Base-by-base conservation (phyloP, 345 rosid species). In the Gossypium sturtianum region DNA sequence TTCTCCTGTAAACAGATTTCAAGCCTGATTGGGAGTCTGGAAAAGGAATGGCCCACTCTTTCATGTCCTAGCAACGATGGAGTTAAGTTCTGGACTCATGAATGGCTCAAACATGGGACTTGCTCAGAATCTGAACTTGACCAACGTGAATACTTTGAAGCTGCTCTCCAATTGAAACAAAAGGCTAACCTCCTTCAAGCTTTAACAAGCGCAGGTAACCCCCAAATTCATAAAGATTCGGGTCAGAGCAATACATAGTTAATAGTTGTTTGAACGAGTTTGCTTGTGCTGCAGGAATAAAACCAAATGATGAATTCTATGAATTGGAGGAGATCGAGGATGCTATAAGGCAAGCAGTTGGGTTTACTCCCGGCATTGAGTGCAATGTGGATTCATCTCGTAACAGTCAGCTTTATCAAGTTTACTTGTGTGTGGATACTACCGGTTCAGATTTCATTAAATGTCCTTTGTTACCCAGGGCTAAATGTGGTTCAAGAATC, bases 101-200 rank as follows among this genome's bases (percentile, higher is more conserved):
- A 93, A 69, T 93, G 97, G 98, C 77, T 25, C 1, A 93, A 93
- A 75, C 97, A 93, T 5, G 98, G 97, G 1, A 91, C 97, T 0
- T 93, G 97, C 81, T 75, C 97, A 0, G 90, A 89, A 74, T 90
- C 97, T 0, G 86, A 81, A 16, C 83, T 93, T 27, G 88, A 84
- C 76, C 93, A 90, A 71, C 94, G 75, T 38, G 91, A 78, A 2
- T 93, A 93, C 77, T 93, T 93, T 7, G 83, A 88, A 72, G 82
- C 86, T 4, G 80, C 84, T 8, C 5, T 93, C 48, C 79, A 77
- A 53, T 78, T 91, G 34, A 91, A 82, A 77, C 57, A 87, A 10
- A 81, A 81, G 78, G 77, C 72, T 9, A 78, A 90, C 80, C 90
- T 93, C 74, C 88, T 91, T 25, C 88, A 87, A 75, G 72, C 74